Evolutionary conservation across 257 asterid species (phyloP).

Genomic region (Leptodermis oblonga): DNA sequence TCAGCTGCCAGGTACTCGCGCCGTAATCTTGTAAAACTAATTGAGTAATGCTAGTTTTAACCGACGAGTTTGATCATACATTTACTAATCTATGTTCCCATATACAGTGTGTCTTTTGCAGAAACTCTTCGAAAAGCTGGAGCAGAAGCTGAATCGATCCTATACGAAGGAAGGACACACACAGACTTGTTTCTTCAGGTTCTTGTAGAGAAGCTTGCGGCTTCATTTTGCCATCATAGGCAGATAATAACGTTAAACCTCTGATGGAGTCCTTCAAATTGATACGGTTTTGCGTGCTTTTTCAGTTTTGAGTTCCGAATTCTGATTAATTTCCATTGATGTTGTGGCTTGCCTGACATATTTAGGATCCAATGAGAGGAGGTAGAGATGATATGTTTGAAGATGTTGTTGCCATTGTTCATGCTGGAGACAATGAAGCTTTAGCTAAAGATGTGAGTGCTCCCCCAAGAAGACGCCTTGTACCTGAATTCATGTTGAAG

Average conservation of each 20-base stretch:
- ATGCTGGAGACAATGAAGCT: slow-evolving; percentile 71
- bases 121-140: slow-evolving; percentile 71
- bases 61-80: neutral
- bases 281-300: neutral
- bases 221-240: neutral
- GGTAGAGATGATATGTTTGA: slow-evolving; percentile 73
- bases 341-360: slow-evolving; percentile 13
- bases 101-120: slow-evolving; percentile 64
- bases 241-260: neutral
- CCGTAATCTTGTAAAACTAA: neutral
- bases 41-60: neutral
- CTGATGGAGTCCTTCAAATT: neutral
- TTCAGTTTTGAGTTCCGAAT: neutral
- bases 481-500: slow-evolving; percentile 85
- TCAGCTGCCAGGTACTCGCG: slow-evolving; percentile 63
- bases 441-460: slow-evolving; percentile 51
- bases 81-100: neutral
- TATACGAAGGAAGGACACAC: slow-evolving; percentile 94
- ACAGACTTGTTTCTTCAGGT: slow-evolving; percentile 96
- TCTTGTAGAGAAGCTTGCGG: slow-evolving; percentile 6
- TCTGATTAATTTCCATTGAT: neutral
- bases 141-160: slow-evolving; percentile 65
- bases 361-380: slow-evolving; percentile 96
- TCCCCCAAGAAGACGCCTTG: slow-evolving; percentile 69
- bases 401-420: slow-evolving; percentile 61